Conservation (phyloP, 1,284 basidiomycete species). For the Ustilago sp. region DNA sequence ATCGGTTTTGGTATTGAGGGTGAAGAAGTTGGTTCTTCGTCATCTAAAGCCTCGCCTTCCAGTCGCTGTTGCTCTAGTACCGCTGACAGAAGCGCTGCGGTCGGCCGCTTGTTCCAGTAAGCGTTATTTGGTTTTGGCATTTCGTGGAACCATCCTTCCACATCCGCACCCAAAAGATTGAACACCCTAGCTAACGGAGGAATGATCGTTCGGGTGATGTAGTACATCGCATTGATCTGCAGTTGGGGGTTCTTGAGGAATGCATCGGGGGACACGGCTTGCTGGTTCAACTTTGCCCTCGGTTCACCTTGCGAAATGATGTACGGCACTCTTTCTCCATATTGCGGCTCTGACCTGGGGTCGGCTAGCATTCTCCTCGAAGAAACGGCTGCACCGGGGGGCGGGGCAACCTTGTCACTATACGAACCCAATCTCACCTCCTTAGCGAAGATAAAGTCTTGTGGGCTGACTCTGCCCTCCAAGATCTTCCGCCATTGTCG, state of each 20-base stretch:
- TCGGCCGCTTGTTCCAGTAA: conserved; percentile 31
- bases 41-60: too few relatives aligned
- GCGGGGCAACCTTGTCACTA: conserved; percentile 83
- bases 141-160: conserved; percentile 86
- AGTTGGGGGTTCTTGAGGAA: conserved; percentile 79
- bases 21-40: neutral
- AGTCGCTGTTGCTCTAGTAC: conserved; percentile 18
- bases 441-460: conserved; percentile 94
- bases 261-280: conserved; percentile 83
- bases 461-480: conserved; percentile 81
- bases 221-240: conserved; percentile 86
- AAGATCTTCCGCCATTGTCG: conserved; percentile 87
- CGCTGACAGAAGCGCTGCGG: conserved; percentile 13
- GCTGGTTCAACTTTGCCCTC: conserved; percentile 80
- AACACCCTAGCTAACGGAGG: conserved; percentile 90
- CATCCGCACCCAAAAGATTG: conserved; percentile 89
- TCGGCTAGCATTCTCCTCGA: conserved; percentile 81
- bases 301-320: conserved; percentile 81
- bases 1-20: neutral
- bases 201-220: conserved; percentile 87
- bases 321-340: conserved; percentile 93
- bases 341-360: conserved; percentile 84
- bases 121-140: conserved; percentile 75
- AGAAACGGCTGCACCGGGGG: conserved; percentile 89
- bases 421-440: conserved; percentile 83